Percentiles rank a stretch among this genome's conserved stretches.
Evolutionary conservation across 768 basidiomycete genomes (phyloP).

Genomic region (Boletus eberwhitei): DNA sequence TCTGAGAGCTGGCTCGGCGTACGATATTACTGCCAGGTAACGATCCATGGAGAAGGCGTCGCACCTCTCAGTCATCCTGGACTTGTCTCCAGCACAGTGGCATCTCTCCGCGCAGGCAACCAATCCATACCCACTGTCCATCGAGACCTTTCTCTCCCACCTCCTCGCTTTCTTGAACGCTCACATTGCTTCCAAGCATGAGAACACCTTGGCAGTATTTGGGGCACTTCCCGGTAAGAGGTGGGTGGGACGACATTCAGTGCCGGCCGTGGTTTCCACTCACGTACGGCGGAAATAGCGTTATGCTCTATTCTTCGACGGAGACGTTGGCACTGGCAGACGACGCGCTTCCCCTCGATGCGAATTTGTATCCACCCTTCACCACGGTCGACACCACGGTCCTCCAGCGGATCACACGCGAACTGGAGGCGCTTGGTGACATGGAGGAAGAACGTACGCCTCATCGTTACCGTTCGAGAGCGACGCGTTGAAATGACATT

Average conservation of each 20-base stretch:
- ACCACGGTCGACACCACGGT: conserved; percentile 69
- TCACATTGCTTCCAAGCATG: conserved; percentile 86
- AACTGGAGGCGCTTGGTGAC: conserved; percentile 53
- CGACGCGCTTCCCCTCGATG: conserved; percentile 44
- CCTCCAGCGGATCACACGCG: conserved; percentile 53
- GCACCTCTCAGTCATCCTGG: conserved; percentile 81
- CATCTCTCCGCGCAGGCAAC: conserved; percentile 56
- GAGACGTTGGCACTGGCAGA: conserved; percentile 40
- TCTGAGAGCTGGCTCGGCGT: neutral
- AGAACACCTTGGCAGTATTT: conserved; percentile 91
- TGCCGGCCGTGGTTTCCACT: neutral
- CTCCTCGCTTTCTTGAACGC: conserved; percentile 90
- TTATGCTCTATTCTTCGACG: conserved; percentile 73
- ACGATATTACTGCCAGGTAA: too few species aligned
- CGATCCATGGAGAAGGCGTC: conserved; percentile 44
- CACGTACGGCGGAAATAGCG: conserved; percentile 38
- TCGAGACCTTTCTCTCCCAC: conserved; percentile 76
- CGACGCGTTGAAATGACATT: conserved; percentile 7
- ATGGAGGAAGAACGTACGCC: conserved; percentile 44
- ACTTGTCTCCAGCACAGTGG: conserved; percentile 88
- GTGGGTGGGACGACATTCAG: conserved; percentile 37
- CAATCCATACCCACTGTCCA: conserved; percentile 52
- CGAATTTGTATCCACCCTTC: conserved; percentile 86
- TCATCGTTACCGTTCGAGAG: neutral
- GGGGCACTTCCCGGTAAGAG: conserved; percentile 84